Conservation (phyloP, 75 land plant genomes). For the Pseudotsuga menziesii region DNA sequence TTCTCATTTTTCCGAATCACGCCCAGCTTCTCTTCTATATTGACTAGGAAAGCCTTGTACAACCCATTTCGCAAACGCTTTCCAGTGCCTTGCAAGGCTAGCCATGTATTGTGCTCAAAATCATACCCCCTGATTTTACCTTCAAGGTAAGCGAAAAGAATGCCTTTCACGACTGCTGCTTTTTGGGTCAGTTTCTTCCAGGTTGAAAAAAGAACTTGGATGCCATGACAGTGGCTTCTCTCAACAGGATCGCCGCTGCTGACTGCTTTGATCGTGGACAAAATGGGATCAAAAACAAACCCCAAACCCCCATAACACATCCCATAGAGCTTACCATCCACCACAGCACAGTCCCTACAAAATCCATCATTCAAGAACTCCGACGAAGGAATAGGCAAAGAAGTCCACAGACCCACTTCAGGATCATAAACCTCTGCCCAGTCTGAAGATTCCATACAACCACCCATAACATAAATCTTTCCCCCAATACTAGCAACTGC, state of each 20-base stretch:
- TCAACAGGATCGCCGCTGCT: neutral
- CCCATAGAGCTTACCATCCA: neutral
- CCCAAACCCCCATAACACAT: neutral
- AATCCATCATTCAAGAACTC: neutral
- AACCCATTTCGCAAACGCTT: neutral
- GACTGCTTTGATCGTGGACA: neutral
- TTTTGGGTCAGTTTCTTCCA: constrained; percentile 5
- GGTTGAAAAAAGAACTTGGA: neutral
- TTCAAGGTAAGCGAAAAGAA: constrained; percentile 6
- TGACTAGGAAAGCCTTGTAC: constrained; percentile 1
- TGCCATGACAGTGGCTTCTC: neutral
- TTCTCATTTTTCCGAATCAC: neutral
- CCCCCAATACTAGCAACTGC: constrained; percentile 4
- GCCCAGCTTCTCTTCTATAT: neutral
- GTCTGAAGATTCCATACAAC: neutral
- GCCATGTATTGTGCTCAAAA: neutral
- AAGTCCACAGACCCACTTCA: neutral
- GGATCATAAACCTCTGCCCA: neutral
- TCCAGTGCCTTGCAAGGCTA: constrained; percentile 4
- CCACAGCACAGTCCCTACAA: neutral
- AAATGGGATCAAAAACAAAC: neutral
- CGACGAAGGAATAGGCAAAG: neutral
- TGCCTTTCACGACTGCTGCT: neutral
- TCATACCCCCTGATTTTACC: constrained; percentile 6
- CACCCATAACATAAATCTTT: neutral